A percentile compares a stretch with the other conserved stretches of the same genome.
Evolutionary conservation across 176 grass and related monocot species (phyloP).

Genomic region (Neostapfia colusana): DNA sequence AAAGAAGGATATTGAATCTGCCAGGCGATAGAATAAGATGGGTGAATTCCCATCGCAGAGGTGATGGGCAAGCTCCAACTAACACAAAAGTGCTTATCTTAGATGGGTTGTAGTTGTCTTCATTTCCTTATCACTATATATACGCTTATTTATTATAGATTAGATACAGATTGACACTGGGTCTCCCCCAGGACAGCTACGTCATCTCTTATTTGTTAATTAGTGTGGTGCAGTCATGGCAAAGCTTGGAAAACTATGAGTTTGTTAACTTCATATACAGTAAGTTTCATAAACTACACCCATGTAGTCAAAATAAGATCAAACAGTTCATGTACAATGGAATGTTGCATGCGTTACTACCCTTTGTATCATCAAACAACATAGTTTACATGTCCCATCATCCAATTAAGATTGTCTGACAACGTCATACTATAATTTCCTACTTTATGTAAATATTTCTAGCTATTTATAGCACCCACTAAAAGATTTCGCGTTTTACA

Average conservation of each 20-base stretch:
- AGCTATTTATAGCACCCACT: too few relatives aligned
- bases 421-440: too few relatives aligned
- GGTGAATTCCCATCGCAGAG: constrained; percentile 2
- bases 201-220: background rate
- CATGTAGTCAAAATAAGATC: background rate
- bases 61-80: constrained; percentile 29
- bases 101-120: constrained; percentile 14
- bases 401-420: background rate
- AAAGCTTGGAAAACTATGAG: background rate
- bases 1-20: background rate
- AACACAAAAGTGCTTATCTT: constrained; percentile 24
- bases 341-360: background rate
- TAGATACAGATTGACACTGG: background rate
- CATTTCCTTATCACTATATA: constrained; percentile 22
- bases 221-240: background rate
- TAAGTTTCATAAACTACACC: background rate
- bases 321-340: background rate
- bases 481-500: too few relatives aligned
- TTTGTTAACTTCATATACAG: background rate
- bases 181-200: constrained; percentile 21
- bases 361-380: background rate
- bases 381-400: background rate
- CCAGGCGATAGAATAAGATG: constrained; percentile 6
- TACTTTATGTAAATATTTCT: too few relatives aligned
- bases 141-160: background rate